These are phyloP conservation scores for Clarireedia monteithiana DNA, from an alignment of 2,329 filamentous ascomycete genomes.

Conservation along the genomic window DNA sequence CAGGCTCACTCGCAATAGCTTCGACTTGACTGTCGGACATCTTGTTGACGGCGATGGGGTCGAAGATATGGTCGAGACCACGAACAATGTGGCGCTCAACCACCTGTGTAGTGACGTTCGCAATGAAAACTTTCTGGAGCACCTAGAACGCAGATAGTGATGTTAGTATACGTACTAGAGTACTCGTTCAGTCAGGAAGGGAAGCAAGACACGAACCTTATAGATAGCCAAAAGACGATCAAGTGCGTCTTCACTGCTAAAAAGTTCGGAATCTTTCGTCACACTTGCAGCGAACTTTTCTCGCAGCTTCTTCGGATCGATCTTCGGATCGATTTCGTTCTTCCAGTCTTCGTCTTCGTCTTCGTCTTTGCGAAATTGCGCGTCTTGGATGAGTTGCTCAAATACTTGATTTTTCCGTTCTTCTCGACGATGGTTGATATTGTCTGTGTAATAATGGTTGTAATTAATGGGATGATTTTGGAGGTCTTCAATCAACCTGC, in stretches of 20 bases:
- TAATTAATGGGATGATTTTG: constrained; percentile 30
- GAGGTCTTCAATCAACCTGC: constrained; percentile 21
- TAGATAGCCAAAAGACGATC: constrained; percentile 29
- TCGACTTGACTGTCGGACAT: constrained; percentile 12
- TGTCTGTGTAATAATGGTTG: constrained; percentile 32
- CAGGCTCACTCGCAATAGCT: constrained; percentile 24
- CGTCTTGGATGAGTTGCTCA: neutral
- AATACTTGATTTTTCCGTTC: constrained; percentile 7
- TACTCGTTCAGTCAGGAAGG: neutral
- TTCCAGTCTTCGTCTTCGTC: neutral
- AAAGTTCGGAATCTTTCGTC: constrained; percentile 24
- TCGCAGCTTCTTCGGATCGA: neutral
- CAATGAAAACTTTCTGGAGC: constrained; percentile 27
- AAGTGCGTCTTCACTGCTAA: constrained; percentile 27
- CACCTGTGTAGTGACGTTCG: constrained; percentile 30
- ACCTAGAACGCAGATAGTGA: constrained; percentile 18
- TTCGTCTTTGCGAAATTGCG: neutral
- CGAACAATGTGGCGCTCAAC: constrained; percentile 18
- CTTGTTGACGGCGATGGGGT: constrained; percentile 11
- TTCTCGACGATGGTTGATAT: constrained; percentile 19
- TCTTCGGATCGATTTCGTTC: neutral
- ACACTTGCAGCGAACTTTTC: neutral
- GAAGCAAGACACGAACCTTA: constrained; percentile 20
- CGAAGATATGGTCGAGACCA: constrained; percentile 12
- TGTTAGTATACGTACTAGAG: neutral